A percentile compares a stretch with the other conserved stretches of the same genome.
phyloP scores from a whole-genome alignment of 2,329 filamentous ascomycete species.

The Balansia obtecta region DNA sequence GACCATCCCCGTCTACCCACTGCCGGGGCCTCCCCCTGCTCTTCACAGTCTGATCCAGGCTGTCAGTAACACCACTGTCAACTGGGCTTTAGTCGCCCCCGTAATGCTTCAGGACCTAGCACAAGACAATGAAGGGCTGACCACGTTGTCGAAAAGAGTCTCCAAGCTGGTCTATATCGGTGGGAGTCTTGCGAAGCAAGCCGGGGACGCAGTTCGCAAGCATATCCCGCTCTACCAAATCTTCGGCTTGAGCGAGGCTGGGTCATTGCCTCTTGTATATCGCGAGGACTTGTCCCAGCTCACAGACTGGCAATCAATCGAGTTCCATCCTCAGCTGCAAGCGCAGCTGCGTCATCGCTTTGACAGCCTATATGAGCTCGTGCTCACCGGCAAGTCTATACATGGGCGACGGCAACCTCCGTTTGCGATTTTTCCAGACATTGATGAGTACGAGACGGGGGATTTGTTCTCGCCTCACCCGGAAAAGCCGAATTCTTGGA shows the following conservation, averaged over 20 bases:
- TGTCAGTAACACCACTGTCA: slow-evolving; percentile 4
- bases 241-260: slow-evolving; percentile 3
- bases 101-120: background rate
- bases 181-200: background rate
- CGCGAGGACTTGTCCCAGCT: background rate
- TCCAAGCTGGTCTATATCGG: background rate
- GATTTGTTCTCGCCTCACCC: slow-evolving; percentile 5
- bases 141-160: background rate
- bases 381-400: background rate
- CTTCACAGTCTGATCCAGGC: slow-evolving; percentile 5
- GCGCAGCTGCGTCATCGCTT: slow-evolving; percentile 2
- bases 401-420: background rate
- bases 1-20: slow-evolving; percentile 1
- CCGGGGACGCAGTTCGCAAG: background rate
- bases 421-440: background rate
- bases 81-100: slow-evolving; percentile 2
- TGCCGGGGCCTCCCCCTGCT: slow-evolving; percentile 2
- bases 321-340: background rate
- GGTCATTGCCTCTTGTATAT: slow-evolving; percentile 2
- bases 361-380: slow-evolving; percentile 1
- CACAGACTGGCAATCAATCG: slow-evolving; percentile 2
- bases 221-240: background rate
- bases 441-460: slow-evolving; percentile 1
- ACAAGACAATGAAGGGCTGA: background rate
- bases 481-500: slow-evolving; percentile 1